phyloP scores from a whole-genome alignment of 495 filamentous ascomycete species.

The Neurospora pannonica region DNA sequence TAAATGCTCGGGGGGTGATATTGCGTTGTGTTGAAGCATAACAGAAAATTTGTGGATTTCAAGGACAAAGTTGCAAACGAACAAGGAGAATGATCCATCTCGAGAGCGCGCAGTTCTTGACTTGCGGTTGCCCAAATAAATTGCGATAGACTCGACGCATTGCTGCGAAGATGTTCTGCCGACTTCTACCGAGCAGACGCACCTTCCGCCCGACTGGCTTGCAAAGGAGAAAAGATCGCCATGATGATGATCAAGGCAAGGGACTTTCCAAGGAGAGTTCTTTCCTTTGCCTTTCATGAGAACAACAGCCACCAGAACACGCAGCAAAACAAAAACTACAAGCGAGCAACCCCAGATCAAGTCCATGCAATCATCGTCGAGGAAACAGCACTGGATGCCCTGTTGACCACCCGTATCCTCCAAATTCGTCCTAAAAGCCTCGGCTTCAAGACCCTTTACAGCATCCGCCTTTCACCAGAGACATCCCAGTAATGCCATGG shows the following conservation, averaged over 20 bases:
- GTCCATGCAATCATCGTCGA: background rate
- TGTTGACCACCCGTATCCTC: background rate
- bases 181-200: background rate
- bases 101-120: background rate
- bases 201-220: background rate
- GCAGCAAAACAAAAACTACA: background rate
- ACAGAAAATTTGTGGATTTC: background rate
- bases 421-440: background rate
- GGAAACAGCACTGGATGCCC: background rate
- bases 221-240: background rate
- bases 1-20: background rate
- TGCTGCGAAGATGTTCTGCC: background rate
- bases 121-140: background rate
- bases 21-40: background rate
- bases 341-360: background rate
- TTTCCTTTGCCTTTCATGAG: background rate
- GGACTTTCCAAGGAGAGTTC: background rate
- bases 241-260: background rate
- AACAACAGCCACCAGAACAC: background rate
- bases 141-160: background rate
- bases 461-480: background rate
- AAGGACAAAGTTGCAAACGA: background rate
- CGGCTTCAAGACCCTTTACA: background rate
- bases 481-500: background rate
- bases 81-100: background rate